phyloP scores from a whole-genome alignment of 495 filamentous ascomycete genomes.

The Physcia stellaris region DNA sequence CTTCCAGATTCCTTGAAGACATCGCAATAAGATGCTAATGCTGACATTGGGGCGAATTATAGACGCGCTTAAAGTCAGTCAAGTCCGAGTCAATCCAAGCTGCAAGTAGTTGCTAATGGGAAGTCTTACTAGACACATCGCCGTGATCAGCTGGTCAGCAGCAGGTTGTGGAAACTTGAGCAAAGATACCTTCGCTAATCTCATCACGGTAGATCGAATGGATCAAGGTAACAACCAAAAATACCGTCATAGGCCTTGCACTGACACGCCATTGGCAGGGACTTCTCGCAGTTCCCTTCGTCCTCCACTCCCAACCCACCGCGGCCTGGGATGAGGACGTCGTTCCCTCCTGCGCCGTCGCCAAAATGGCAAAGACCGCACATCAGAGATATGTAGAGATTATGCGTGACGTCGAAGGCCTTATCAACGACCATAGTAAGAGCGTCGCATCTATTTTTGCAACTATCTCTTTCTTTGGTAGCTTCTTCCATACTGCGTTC shows the following conservation, averaged over 20 bases:
- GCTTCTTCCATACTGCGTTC: background rate
- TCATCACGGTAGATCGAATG: slow-evolving; percentile 39
- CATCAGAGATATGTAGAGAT: slow-evolving; percentile 89
- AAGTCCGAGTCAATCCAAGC: background rate
- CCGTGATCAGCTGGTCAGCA: slow-evolving; percentile 80
- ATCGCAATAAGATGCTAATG: no score
- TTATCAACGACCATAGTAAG: slow-evolving; percentile 87
- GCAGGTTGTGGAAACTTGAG: no score
- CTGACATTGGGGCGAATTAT: slow-evolving; percentile 3
- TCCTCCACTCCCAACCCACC: slow-evolving; percentile 89
- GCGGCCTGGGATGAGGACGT: slow-evolving; percentile 50
- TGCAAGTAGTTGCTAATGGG: background rate
- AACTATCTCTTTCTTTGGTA: slow-evolving; percentile 3
- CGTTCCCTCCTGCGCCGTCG: slow-evolving; percentile 27
- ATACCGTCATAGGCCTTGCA: background rate
- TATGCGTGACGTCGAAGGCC: slow-evolving; percentile 78
- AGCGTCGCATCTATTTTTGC: slow-evolving; percentile 4
- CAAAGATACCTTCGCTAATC: background rate
- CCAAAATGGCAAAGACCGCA: slow-evolving; percentile 42
- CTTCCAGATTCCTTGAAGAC: slow-evolving; percentile 5
- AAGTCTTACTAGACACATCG: slow-evolving; percentile 69
- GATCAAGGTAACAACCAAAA: slow-evolving; percentile 41
- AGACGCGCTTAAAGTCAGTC: slow-evolving; percentile 70
- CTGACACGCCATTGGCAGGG: slow-evolving; percentile 37
- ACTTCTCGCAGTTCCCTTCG: slow-evolving; percentile 88